Conservation (phyloP, 352 stramenopile genomes). For the Phytophthora quininea region DNA sequence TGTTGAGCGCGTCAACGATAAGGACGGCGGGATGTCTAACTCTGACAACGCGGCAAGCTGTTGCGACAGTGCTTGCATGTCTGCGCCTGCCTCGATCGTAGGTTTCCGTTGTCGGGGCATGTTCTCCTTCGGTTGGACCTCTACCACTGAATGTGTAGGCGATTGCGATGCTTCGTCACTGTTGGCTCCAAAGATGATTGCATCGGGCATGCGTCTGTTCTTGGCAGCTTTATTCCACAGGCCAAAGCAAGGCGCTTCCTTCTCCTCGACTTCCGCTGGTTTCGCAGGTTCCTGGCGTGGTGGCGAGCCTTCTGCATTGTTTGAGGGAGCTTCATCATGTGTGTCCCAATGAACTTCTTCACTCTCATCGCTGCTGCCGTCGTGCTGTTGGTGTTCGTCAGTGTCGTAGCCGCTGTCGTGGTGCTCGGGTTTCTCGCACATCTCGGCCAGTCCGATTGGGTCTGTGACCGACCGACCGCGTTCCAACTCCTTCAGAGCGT, state of each 20-base stretch:
- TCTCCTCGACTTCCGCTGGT: constrained; percentile 22
- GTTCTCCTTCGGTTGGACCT: constrained; percentile 2
- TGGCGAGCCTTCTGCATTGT: constrained; percentile 13
- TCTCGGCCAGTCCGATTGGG: constrained; percentile 16
- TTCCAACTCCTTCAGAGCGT: constrained; percentile 54
- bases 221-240: constrained; percentile 65
- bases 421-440: constrained; percentile 32
- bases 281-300: constrained; percentile 4
- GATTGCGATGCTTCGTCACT: constrained; percentile 10
- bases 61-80: constrained; percentile 19
- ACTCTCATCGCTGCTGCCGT: constrained; percentile 34
- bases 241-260: constrained; percentile 53
- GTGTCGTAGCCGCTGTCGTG: constrained; percentile 20
- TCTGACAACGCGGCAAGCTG: constrained; percentile 20
- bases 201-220: constrained; percentile 47
- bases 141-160: constrained; percentile 1
- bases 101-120: constrained; percentile 4
- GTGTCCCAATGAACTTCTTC: constrained; percentile 27
- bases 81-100: constrained; percentile 2
- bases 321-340: constrained; percentile 21
- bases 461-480: constrained; percentile 33
- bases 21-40: constrained; percentile 29
- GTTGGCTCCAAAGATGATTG: constrained; percentile 46
- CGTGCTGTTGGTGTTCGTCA: constrained; percentile 20
- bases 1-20: constrained; percentile 58